Base-by-base conservation (phyloP, 164 flowering plant species). In the Nymphaea colorata region DNA sequence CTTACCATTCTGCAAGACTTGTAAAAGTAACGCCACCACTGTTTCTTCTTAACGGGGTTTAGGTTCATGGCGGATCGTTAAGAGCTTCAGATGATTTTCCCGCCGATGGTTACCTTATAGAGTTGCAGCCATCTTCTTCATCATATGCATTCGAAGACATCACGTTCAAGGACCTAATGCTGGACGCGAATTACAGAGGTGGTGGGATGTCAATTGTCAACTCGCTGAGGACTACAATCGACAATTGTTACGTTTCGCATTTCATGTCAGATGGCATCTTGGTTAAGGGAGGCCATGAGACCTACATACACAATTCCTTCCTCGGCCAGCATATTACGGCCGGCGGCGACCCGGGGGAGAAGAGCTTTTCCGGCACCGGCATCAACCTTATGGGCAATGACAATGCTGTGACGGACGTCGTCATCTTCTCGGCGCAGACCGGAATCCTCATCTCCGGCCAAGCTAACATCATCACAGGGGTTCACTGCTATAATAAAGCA, bases 401-500 rank as follows among this genome's bases (percentile, higher is more conserved):
- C 70, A 91, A 91, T 67, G 86, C 88, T 4, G 79, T 88, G 17
- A 87, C 91, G 0, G 97, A 91, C 53, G 90, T 85, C 7, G 91
- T 89, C 16, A 84, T 91, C 4, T 91, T 89, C 66, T 91, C 99
- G 0, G 96, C 93, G 0, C 75, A 73, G 0, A 64, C 76, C 2
- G 99, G 98, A 3, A 72, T 94, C 0, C 57, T 82, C 72, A 66
- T 91, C 14, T 74, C 85, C 6, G 97, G 99, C 10, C 90, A 85
- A 70, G 98, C 96, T 42, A 94, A 94, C 70, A 67, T 65, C 0
- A 51, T 94, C 5, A 70, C 95, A 0, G 96, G 96, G 11, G 98
- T 91, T 3, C 98, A 94, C 69, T 90, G 96, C 67, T 91, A 94
- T 67, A 94, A 94, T 70, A 94, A 94, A 70, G 99, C 99, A 6